Percentiles rank a stretch among this genome's conserved stretches.
These are phyloP conservation scores for Papiliotrema terrestris DNA, from an alignment of 1,284 basidiomycete species.

Conservation along the genomic window DNA sequence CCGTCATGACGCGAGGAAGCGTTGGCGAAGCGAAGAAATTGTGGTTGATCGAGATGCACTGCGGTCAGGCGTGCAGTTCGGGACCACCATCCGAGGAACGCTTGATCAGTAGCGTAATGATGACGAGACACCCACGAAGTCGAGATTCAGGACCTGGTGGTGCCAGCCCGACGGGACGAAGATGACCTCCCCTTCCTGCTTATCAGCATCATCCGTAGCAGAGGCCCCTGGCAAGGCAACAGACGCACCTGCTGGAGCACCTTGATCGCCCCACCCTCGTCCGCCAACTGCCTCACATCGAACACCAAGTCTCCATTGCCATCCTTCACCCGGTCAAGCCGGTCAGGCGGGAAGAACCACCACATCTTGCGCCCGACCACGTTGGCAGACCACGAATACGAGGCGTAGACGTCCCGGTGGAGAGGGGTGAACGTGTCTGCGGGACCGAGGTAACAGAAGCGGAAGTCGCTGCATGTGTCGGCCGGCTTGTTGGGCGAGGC, in stretches of 20 bases:
- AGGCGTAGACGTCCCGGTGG: conserved; percentile 57
- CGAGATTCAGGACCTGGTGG: conserved; percentile 48
- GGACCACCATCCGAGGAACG: neutral
- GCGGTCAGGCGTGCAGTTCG: neutral
- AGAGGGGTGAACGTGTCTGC: conserved; percentile 50
- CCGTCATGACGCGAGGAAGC: conserved; percentile 49
- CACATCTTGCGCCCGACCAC: conserved; percentile 55
- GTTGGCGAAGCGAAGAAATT: conserved; percentile 56
- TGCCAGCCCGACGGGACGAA: conserved; percentile 53
- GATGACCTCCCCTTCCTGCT: conserved; percentile 49
- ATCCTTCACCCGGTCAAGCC: conserved; percentile 33
- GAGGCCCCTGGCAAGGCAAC: too few relatives aligned
- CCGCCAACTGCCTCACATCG: conserved; percentile 44
- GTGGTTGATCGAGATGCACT: conserved; percentile 54
- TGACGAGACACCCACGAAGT: conserved; percentile 36
- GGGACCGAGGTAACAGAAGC: conserved; percentile 51
- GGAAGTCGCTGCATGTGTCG: conserved; percentile 28
- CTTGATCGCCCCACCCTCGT: conserved; percentile 30
- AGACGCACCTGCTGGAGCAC: conserved; percentile 37
- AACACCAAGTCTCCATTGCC: conserved; percentile 31
- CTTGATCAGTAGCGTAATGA: conserved; percentile 3
- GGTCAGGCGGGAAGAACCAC: conserved; percentile 54
- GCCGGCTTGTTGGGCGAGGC: conserved; percentile 5
- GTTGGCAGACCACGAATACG: conserved; percentile 59
- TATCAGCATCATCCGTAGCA: conserved; percentile 13